Base-by-base conservation (phyloP, 2,329 filamentous ascomycete species). In the Trichocomaceae sp. region DNA sequence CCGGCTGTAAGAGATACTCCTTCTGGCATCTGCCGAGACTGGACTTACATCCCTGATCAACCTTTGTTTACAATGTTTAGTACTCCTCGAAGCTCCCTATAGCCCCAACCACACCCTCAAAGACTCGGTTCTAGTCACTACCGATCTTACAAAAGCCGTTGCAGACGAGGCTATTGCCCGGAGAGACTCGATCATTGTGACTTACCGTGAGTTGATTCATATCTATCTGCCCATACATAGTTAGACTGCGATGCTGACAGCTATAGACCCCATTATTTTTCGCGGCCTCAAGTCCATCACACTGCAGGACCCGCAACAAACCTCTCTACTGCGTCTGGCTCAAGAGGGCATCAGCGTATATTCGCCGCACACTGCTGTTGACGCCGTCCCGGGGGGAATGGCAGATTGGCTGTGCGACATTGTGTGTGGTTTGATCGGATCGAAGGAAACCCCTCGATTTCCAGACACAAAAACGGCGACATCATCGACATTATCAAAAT, bases 391-490 rank as follows among this genome's bases (percentile, higher is more conserved):
- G 0, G 83, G 85, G 17, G 93, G 93, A 3, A 82, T 99, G 62
- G 95, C 91, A 66, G 89, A 95, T 69, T 99, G 92, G 92, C 84
- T 99, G 9, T 90, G 89, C 57, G 87, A 95, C 66, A 85, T 95
- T 48, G 83, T 96, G 19, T 84, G 85, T 2, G 84, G 83, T 17
- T 33, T 35, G 3, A 37, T 33, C 19, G 7, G 22, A 17, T 23
- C 35, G 15, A 17, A 15, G 9, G 19, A 19, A 13, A 9, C 5
- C 17, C 20, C 42, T 35, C 29, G 5, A 13, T 33, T 20, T 4
- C 10, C 22, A 44, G 13, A 5, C 23, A 31, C 5, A 3, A 49
- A 10, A 17, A n/a, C n/a, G n/a, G n/a, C n/a, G 15, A 15, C n/a
- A 26, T 12, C 33, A n/a, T 44, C 49, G 23, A 22, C 22, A 31